Conservation (phyloP, 371 early-diverging fungal genomes). For the Capillidium heterosporum region DNA sequence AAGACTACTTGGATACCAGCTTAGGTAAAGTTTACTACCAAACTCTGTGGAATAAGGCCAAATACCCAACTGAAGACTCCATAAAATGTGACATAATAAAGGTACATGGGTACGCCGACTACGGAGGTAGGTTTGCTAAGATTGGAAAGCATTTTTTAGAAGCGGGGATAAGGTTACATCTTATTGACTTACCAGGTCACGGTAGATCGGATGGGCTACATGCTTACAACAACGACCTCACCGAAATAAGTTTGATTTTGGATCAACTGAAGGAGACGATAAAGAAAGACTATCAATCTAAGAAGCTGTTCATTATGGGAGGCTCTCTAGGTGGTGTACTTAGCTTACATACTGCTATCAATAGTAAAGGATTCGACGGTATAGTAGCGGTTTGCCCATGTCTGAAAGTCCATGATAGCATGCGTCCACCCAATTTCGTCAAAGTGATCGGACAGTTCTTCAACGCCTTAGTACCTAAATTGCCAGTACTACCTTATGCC, state of each 20-base stretch:
- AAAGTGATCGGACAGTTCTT: not conserved
- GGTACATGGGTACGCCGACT: constrained; percentile 1
- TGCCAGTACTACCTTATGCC: not conserved
- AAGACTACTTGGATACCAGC: not conserved
- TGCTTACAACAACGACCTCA: not conserved
- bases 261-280: not conserved
- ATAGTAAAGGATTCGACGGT: not conserved
- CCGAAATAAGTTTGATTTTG: not conserved
- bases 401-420: not conserved
- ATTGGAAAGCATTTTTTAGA: not conserved
- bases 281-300: not conserved
- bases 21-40: not conserved
- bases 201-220: constrained; percentile 3
- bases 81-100: not conserved
- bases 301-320: not conserved
- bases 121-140: not conserved
- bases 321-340: constrained; percentile 2
- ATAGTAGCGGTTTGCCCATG: not conserved
- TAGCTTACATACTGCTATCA: not conserved
- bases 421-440: not conserved
- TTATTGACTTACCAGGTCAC: constrained; percentile 1
- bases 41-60: not conserved
- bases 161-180: not conserved
- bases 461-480: not conserved
- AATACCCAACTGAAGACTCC: not conserved